These are phyloP conservation scores for Myriosclerotinia scirpicola DNA, from an alignment of 2,329 filamentous ascomycete genomes.

Conservation along the genomic window DNA sequence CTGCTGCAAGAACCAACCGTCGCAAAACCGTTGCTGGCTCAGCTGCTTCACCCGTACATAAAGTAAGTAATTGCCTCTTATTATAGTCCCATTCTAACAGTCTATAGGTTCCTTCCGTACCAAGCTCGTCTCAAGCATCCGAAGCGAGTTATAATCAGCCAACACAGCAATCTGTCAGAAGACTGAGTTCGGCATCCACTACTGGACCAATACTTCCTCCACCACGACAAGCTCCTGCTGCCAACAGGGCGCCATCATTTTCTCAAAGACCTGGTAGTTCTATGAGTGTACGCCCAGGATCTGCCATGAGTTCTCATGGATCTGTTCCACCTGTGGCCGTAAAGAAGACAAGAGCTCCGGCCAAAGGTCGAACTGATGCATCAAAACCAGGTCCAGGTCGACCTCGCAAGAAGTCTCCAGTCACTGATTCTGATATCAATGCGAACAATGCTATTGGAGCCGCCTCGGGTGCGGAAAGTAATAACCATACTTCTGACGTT, in stretches of 20 bases:
- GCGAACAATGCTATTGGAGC: background rate
- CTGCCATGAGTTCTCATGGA: constrained; percentile 46
- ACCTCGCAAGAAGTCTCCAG: constrained; percentile 36
- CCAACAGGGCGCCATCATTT: constrained; percentile 36
- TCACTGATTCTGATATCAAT: constrained; percentile 26
- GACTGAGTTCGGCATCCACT: constrained; percentile 49
- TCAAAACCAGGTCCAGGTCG: constrained; percentile 38
- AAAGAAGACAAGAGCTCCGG: constrained; percentile 59
- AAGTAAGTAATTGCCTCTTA: constrained; percentile 39
- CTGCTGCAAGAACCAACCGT: constrained; percentile 46
- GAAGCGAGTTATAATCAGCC: constrained; percentile 34
- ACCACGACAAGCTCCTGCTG: constrained; percentile 27
- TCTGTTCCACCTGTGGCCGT: constrained; percentile 46
- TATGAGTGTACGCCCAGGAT: constrained; percentile 46
- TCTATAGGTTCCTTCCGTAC: background rate
- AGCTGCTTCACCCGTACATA: constrained; percentile 48
- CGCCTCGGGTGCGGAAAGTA: constrained; percentile 19
- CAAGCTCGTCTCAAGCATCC: constrained; percentile 38
- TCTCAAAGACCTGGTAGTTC: constrained; percentile 45
- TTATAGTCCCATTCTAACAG: background rate
- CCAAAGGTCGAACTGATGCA: constrained; percentile 45
- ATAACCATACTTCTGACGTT: constrained; percentile 43
- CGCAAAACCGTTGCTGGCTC: constrained; percentile 62
- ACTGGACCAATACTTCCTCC: constrained; percentile 39
- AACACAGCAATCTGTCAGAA: constrained; percentile 39